Conservation (phyloP, 2,329 filamentous ascomycete genomes). For the Cercospora sesami region DNA sequence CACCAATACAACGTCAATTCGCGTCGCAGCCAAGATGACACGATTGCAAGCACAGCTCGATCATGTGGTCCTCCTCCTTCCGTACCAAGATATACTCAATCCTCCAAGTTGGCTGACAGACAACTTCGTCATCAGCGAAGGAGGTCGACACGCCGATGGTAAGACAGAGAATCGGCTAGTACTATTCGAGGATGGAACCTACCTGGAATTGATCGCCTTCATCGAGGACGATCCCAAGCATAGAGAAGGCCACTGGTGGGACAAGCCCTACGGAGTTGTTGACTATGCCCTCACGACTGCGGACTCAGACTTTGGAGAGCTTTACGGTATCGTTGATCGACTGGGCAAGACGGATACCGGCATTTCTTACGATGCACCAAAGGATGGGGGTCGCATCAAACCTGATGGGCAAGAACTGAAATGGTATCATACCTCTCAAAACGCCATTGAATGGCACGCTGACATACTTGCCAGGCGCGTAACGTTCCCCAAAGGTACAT, state of each 20-base stretch:
- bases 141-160: conserved; percentile 62
- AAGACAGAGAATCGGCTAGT: conserved; percentile 64
- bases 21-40: conserved; percentile 4
- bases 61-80: conserved; percentile 65
- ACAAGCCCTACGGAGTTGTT: conserved; percentile 50
- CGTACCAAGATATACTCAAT: conserved; percentile 49
- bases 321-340: conserved; percentile 26
- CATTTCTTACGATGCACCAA: conserved; percentile 52
- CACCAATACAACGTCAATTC: neutral
- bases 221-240: conserved; percentile 47
- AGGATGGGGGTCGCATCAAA: conserved; percentile 55
- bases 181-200: conserved; percentile 62
- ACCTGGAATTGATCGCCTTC: conserved; percentile 68
- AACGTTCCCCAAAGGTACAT: conserved; percentile 49
- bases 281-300: conserved; percentile 61
- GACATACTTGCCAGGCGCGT: conserved; percentile 41
- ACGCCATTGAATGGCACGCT: neutral
- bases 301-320: conserved; percentile 24
- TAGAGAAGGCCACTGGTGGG: conserved; percentile 60
- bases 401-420: conserved; percentile 59
- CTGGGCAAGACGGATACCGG: conserved; percentile 32
- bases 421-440: conserved; percentile 45
- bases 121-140: conserved; percentile 60
- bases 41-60: conserved; percentile 49
- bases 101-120: conserved; percentile 55